Evolutionary conservation across 495 filamentous ascomycete species (phyloP).

Genomic region (Aspergillus mulundensis): DNA sequence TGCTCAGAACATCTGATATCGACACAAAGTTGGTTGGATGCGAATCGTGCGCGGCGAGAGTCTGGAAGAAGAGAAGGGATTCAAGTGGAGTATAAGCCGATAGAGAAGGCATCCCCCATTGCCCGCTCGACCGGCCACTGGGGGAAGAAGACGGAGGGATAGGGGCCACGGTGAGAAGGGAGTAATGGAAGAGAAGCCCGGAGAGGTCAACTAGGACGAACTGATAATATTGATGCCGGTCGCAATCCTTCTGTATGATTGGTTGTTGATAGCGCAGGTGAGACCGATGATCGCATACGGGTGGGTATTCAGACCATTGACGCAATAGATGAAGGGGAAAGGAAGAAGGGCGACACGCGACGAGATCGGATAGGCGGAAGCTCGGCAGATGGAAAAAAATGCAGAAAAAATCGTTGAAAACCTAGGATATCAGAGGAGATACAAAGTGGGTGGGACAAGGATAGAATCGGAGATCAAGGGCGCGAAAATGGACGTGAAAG

Average conservation of each 20-base stretch:
- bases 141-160: slow-evolving; percentile 34
- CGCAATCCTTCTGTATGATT: neutral
- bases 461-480: slow-evolving; percentile 3
- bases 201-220: neutral
- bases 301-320: slow-evolving; percentile 17
- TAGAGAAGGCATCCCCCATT: slow-evolving; percentile 53
- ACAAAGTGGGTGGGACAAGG: neutral
- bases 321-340: slow-evolving; percentile 14
- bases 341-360: slow-evolving; percentile 8
- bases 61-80: slow-evolving; percentile 83
- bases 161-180: slow-evolving; percentile 40
- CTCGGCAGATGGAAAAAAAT: neutral
- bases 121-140: slow-evolving; percentile 42
- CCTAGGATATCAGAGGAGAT: neutral
- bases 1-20: slow-evolving; percentile 70
- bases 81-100: slow-evolving; percentile 81
- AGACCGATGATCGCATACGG: slow-evolving; percentile 8
- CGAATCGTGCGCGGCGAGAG: slow-evolving; percentile 63
- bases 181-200: slow-evolving; percentile 14
- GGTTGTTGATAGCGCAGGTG: slow-evolving; percentile 1
- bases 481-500: slow-evolving; percentile 6
- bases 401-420: slow-evolving; percentile 9
- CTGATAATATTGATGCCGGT: neutral
- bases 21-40: slow-evolving; percentile 60
- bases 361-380: neutral